Evolutionary conservation across 1,284 basidiomycete species (phyloP).

Genomic region (Ganoderma sinense): DNA sequence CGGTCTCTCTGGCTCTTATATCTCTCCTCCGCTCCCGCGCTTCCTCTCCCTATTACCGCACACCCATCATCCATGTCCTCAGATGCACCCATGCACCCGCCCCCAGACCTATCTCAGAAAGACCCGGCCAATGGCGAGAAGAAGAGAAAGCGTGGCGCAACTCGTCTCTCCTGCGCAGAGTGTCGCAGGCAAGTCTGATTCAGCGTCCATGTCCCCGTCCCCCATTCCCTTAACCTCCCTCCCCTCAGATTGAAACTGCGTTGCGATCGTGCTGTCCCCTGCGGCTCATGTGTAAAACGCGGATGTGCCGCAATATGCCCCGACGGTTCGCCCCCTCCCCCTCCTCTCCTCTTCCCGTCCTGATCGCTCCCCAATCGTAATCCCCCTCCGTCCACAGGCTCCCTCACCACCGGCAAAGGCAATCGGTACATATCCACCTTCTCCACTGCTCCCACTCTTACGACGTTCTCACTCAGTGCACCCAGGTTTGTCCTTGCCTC

Average conservation of each 20-base stretch:
- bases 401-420: constrained; percentile 80
- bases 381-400: constrained; percentile 49
- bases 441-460: constrained; percentile 9
- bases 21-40: constrained; percentile 13
- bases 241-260: constrained; percentile 69
- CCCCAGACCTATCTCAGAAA: constrained; percentile 40
- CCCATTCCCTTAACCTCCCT: neutral
- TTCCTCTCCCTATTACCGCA: constrained; percentile 23
- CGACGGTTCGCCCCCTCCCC: constrained; percentile 47
- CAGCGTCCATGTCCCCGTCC: constrained; percentile 18
- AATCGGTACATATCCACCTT: constrained; percentile 61
- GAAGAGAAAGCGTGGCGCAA: constrained; percentile 79
- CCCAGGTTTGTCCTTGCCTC: constrained; percentile 81
- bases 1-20: constrained; percentile 6
- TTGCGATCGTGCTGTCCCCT: constrained; percentile 75
- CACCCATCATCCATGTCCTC: constrained; percentile 35
- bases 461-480: constrained; percentile 28
- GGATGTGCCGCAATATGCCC: constrained; percentile 80
- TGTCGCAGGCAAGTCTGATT: constrained; percentile 63
- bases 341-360: constrained; percentile 10
- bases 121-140: constrained; percentile 51
- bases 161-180: constrained; percentile 78
- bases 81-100: constrained; percentile 36
- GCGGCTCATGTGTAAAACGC: constrained; percentile 69
- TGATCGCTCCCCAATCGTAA: constrained; percentile 9